Evolutionary conservation across 164 flowering plant genomes (phyloP).

Genomic region (Magnolia kwangsiensis): DNA sequence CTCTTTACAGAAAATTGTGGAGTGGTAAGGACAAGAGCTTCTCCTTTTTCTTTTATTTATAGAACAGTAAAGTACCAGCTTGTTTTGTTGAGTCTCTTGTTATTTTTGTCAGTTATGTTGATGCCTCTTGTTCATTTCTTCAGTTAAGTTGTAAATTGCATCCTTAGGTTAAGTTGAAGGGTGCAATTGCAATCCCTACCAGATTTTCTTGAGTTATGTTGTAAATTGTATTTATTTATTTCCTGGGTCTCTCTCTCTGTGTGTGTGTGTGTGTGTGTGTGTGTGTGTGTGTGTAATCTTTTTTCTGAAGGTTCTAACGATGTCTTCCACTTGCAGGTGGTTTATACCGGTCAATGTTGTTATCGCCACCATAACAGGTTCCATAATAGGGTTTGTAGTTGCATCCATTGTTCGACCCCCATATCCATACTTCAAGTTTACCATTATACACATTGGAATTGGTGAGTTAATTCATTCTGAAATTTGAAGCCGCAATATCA

Average conservation of each 20-base stretch:
- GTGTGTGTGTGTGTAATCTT: too few species aligned
- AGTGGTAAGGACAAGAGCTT: constrained; percentile 53
- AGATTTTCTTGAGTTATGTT: too few species aligned
- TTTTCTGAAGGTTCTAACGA: not conserved
- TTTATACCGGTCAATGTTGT: constrained; percentile 89
- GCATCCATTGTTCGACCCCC: constrained; percentile 79
- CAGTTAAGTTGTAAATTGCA: not conserved
- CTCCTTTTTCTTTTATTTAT: not conserved
- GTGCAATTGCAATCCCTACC: too few species aligned
- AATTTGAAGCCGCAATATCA: not conserved
- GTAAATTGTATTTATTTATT: too few species aligned
- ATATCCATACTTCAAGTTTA: constrained; percentile 90
- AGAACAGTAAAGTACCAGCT: not conserved
- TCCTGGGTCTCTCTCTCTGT: too few species aligned
- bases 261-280: too few species aligned
- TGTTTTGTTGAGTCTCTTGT: not conserved
- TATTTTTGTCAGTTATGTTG: not conserved
- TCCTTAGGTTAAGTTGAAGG: too few species aligned
- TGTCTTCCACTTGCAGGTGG: constrained; percentile 63
- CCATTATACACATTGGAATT: constrained; percentile 84
- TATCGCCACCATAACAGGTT: constrained; percentile 68
- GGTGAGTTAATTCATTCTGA: constrained; percentile 34
- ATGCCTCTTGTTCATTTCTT: not conserved
- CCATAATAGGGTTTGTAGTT: constrained; percentile 73
- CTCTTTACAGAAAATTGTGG: constrained; percentile 68